Evolutionary conservation across 108 stramenopile genomes (phyloP).

Genomic region (Epithemia pelagica): DNA sequence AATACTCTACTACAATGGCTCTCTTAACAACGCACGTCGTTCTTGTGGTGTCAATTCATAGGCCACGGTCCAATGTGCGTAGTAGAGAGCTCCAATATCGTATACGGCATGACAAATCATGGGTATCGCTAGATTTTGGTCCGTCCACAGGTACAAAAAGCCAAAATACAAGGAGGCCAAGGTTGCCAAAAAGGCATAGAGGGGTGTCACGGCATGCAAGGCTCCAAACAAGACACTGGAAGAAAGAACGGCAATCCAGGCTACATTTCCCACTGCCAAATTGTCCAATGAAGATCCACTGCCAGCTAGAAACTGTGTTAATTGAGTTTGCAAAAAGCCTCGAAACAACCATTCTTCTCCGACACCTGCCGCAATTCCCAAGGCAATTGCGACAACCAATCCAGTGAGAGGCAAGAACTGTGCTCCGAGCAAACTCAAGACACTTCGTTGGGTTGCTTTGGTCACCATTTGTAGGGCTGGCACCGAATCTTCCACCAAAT

Average conservation of each 20-base stretch:
- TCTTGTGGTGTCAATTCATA: conserved; percentile 1
- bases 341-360: conserved; percentile 90
- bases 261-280: conserved; percentile 13
- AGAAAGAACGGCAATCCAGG: conserved; percentile 30
- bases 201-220: conserved; percentile 80
- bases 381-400: conserved; percentile 25
- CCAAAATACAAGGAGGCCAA: conserved; percentile 82
- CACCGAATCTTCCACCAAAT: conserved; percentile 50
- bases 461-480: conserved; percentile 66
- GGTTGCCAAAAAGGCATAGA: conserved; percentile 68
- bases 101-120: conserved; percentile 79
- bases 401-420: conserved; percentile 48
- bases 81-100: conserved; percentile 69
- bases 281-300: not conserved
- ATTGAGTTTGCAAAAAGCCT: conserved; percentile 60
- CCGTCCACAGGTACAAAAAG: conserved; percentile 40
- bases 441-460: conserved; percentile 68
- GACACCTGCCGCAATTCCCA: conserved; percentile 72
- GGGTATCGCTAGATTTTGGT: conserved; percentile 64
- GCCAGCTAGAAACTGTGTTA: conserved; percentile 15
- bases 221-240: conserved; percentile 68
- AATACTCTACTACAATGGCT: too few relatives aligned
- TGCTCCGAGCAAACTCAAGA: conserved; percentile 57
- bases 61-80: conserved; percentile 64
- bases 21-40: not conserved